Conservation (phyloP, 1,284 basidiomycete species). For the Anthracocystis walkeri region DNA sequence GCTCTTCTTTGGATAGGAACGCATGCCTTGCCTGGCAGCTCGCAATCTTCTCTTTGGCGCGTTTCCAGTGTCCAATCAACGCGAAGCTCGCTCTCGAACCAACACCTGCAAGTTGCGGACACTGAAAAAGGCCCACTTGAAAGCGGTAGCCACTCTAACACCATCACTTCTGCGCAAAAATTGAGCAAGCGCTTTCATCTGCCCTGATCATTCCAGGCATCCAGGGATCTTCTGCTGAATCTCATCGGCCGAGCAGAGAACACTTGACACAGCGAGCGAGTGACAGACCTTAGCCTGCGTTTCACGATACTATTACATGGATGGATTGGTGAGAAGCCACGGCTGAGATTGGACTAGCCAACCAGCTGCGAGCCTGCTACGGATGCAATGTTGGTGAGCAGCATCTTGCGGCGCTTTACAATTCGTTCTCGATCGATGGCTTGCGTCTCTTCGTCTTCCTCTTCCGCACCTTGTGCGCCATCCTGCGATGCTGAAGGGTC, state of each 20-base stretch:
- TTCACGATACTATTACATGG: background rate
- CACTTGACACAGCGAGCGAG: too few species aligned
- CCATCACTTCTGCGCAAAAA: too few species aligned
- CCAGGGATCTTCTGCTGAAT: too few species aligned
- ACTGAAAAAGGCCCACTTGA: too few species aligned
- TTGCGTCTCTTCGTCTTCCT: slow-evolving; percentile 39
- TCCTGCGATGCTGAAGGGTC: slow-evolving; percentile 29
- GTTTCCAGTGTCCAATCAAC: slow-evolving; percentile 27
- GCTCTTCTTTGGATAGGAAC: background rate
- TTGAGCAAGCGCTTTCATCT: too few species aligned
- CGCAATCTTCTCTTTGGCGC: slow-evolving; percentile 10
- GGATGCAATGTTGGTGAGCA: slow-evolving; percentile 44
- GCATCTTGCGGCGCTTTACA: slow-evolving; percentile 29
- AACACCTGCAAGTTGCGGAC: too few species aligned
- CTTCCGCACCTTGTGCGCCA: slow-evolving; percentile 14
- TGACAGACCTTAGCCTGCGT: too few species aligned
- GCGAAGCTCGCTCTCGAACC: background rate
- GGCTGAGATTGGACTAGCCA: background rate
- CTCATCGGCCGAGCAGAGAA: too few species aligned
- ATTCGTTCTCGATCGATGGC: slow-evolving; percentile 27
- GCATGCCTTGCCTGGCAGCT: background rate
- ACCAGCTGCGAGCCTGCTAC: slow-evolving; percentile 51
- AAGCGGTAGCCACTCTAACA: too few species aligned
- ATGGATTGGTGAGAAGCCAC: background rate
- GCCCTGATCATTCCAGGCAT: too few species aligned